Base-by-base conservation (phyloP, 1,139 yeast genomes). In the Neolecta irregularis region DNA sequence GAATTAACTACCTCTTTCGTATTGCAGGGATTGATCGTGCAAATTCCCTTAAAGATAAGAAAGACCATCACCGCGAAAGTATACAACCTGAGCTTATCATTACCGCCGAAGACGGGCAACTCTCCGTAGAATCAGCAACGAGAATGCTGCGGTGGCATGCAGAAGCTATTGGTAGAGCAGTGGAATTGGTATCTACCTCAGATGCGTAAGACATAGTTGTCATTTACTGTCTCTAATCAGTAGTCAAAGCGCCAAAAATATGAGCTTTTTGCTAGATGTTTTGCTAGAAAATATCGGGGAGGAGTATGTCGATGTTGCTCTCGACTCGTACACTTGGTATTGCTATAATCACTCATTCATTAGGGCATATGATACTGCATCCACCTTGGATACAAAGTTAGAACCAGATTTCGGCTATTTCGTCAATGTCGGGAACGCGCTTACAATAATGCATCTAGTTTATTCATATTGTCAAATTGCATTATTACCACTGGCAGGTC, bases 81-180 rank as follows among this genome's bases (percentile, higher is more conserved):
- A 28, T 6, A 6, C 22, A 15, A 28, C 24, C 20, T 4, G 31
- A 28, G 6, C 7, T 40, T 5, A 31, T 32, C 8, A 24, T 39
- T 15, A 16, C 24, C 4, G 38, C 28, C 8, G 30, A 33, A 17
- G 39, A 40, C 23, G 42, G 43, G n/a, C 32, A 32, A 17, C 18
- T 35, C 16, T 24, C 35, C 26, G 17, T 30, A 9, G 50, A 58
- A 11, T 59, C 63, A 26, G 73, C 79, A 2, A 88, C 80, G 46
- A 60, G 64, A 1, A 66, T 80, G 40, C 58, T 83, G 30, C 73
- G 73, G 45, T 69, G 80, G 21, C 67, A 76, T 3, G 79, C 83
- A 21, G 96, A 85, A 54, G 67, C 88, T 1, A 62, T 81, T 5
- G 77, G 92, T 2, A 64, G 96, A 48, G 63, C 76, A 5, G 66